These are phyloP conservation scores for Hydrangea macrophylla DNA, from an alignment of 148 eudicot genomes.

Conservation along the genomic window DNA sequence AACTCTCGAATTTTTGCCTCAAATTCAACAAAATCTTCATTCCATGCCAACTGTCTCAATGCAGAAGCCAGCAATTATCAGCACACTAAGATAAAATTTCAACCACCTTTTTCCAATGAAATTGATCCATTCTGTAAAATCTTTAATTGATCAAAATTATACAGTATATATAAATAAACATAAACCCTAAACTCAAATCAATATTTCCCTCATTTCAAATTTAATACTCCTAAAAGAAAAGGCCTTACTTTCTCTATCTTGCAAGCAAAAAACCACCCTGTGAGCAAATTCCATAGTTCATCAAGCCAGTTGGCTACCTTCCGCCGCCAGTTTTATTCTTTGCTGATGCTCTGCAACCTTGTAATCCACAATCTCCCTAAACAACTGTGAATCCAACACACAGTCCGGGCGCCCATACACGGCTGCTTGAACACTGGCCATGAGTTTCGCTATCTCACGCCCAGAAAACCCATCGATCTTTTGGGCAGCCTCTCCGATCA, in stretches of 20 bases:
- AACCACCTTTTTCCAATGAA: neutral
- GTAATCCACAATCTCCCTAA: conserved; percentile 83
- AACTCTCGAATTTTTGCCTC: too few species aligned
- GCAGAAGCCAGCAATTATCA: too few species aligned
- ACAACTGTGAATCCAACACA: conserved; percentile 66
- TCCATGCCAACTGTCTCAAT: too few species aligned
- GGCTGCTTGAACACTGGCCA: conserved; percentile 96
- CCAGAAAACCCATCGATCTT: conserved; percentile 94
- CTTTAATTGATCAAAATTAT: neutral
- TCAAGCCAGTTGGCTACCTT: conserved; percentile 30
- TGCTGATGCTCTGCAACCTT: conserved; percentile 92
- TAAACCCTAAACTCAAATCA: neutral
- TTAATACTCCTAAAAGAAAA: too few species aligned
- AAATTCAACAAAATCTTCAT: too few species aligned
- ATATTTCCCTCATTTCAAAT: neutral
- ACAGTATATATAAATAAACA: neutral
- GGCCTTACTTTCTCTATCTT: neutral
- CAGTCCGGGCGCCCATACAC: conserved; percentile 90
- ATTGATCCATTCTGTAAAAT: neutral
- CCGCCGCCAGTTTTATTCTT: conserved; percentile 60
- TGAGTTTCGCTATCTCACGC: conserved; percentile 89
- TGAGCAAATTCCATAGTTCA: neutral
- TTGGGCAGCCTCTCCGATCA: conserved; percentile 70
- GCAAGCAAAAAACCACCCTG: neutral
- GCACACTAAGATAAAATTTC: neutral